Evolutionary conservation across 768 basidiomycete species (phyloP).

Genomic region (Lactarius trivialis): DNA sequence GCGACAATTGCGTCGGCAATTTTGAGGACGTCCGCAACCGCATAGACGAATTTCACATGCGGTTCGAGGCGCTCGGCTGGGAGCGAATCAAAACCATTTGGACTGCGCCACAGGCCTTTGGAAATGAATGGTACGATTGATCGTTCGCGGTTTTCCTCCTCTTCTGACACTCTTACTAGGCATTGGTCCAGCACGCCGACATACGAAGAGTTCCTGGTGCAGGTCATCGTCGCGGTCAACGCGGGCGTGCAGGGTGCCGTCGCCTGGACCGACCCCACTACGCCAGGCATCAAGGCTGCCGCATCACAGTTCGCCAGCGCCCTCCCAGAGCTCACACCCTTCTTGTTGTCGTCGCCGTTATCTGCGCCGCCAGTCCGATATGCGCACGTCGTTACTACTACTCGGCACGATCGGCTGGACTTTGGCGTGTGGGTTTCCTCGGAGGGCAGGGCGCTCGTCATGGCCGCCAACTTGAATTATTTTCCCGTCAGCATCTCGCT

Average conservation of each 20-base stretch:
- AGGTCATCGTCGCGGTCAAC: constrained; percentile 63
- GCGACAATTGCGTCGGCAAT: constrained; percentile 57
- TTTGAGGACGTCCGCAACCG: constrained; percentile 65
- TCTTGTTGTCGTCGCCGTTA: constrained; percentile 7
- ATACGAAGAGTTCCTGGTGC: constrained; percentile 61
- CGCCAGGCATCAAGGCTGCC: constrained; percentile 34
- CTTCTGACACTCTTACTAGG: constrained; percentile 33
- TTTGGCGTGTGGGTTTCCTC: constrained; percentile 12
- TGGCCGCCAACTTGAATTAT: constrained; percentile 17
- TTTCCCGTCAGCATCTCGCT: background rate
- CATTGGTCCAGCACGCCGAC: constrained; percentile 63
- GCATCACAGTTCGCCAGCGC: constrained; percentile 32
- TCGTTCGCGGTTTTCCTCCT: background rate
- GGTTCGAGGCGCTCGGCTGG: constrained; percentile 60
- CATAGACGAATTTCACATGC: constrained; percentile 57
- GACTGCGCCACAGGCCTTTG: constrained; percentile 79
- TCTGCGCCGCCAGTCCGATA: constrained; percentile 3
- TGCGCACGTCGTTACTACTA: constrained; percentile 10
- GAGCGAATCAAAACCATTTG: constrained; percentile 63
- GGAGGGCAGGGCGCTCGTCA: background rate
- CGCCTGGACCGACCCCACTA: constrained; percentile 39
- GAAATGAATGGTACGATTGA: constrained; percentile 35
- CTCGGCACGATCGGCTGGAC: constrained; percentile 7
- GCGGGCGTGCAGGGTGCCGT: constrained; percentile 53
- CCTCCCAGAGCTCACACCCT: constrained; percentile 23